Base-by-base conservation (phyloP, 1,284 basidiomycete species). In the Cutaneotrichosporon dermatis region DNA sequence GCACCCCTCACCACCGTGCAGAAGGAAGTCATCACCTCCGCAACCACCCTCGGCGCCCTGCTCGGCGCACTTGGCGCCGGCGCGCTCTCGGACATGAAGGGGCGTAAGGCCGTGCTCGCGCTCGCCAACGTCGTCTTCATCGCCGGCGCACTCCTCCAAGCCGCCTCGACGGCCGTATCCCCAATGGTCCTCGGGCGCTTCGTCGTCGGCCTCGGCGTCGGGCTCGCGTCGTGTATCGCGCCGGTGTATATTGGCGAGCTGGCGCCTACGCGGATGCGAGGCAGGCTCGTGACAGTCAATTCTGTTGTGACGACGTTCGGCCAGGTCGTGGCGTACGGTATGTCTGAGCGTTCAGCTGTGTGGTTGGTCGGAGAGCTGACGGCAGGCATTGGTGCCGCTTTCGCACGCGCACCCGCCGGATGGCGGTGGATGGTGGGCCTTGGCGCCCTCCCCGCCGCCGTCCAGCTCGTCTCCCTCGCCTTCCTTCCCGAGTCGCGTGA, bases 401-500 rank as follows among this genome's bases (percentile, higher is more conserved):
- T 92, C 66, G 83, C 82, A 55, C 81, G 84, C 57, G 78, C 84
- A 33, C 69, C 76, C 36, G 79, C 82, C 11, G 89, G 89, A 0
- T 92, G 89, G 89, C 79, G 89, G 55, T 91, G 85, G 85, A 90
- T 91, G 88, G 87, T 90, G 25, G 88, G 88, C 1, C 78, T 90
- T 0, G 87, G 87, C 13, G 82, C 83, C 1, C 79, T 88, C 0
- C 88, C 88, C 1, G 86, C 88, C 0, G 83, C 79, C 1, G 61
- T 89, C 1, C 89, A 91, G 69, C 80, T 86, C 44, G 55, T 81
- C 6, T 76, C 85, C 55, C 74, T 91, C 53, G 78, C 83, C 55
- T 85, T 87, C 71, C 79, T 91, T 3, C 89, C 89, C 2, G 89
- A 91, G 74, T 88, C 86, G 59, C 89, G 88, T 79, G 51, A 63